Evolutionary conservation across 2,329 filamentous ascomycete species (phyloP), one percentile per base, ranked within the genome.

Genomic region (Xylaria sp.): DNA sequence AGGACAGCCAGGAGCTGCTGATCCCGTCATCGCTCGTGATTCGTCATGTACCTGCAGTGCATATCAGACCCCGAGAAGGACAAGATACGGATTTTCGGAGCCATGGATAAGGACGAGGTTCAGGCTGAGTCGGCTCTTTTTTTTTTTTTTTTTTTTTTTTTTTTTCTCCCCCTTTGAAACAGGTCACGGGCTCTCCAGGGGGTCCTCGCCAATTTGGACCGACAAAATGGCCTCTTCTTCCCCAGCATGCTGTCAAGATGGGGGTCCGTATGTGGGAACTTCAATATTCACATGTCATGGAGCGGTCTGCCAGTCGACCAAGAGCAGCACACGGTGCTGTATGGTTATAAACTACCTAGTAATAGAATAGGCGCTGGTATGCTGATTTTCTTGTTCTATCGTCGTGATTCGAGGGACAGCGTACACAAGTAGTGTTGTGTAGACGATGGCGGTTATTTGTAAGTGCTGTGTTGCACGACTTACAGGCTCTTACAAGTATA

Each of bases 21-120:
- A 64, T 69, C 64, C 57, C 68, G 55, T 51, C 64, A 55, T 63
- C 55, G 59, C 68, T 37, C 55, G 42, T 69, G 64, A 69, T 69
- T 69, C 68, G 68, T 61, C 55, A 65, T 47, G 68, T 69, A 69
- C 68, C 68, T 69, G 68, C 68, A 69, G 68, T 69, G 44, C 47
- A 55, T 64, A 69, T 67, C 68, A 67, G 55, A 60, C 47, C 63
- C 63, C 60, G 54, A 64, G 59, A 23, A 23, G 50, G 50, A 23
- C 37, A 54, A 51, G 59, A 66, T 65, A 69, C 58, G 63, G 21
- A 54, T 63, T 60, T 40, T 66, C 59, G 63, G 63, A 60, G 51
- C 42, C 44, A 61, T 63, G 63, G 50, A 25, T 59, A 62, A 57
- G 60, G 66, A 64, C 40, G 62, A 62, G 50, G 35, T 44, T 44